These are phyloP conservation scores for Mycena latifolia DNA, from an alignment of 768 basidiomycete genomes.

Conservation along the genomic window DNA sequence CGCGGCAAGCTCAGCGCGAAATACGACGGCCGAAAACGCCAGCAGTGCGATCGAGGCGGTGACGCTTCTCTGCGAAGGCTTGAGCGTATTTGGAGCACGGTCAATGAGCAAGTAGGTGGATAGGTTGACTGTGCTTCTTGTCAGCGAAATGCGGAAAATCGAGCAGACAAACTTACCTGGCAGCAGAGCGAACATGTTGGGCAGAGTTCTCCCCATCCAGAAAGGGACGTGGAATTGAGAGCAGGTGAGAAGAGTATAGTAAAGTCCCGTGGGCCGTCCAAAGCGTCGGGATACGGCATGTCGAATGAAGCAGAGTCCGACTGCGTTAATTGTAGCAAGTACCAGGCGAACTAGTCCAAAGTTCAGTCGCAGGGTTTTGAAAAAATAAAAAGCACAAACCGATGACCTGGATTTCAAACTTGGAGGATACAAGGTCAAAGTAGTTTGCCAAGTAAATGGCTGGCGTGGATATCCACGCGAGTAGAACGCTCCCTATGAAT, in stretches of 20 bases:
- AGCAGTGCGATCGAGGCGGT: conserved; percentile 68
- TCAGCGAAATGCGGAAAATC: not conserved
- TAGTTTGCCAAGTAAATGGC: conserved; percentile 55
- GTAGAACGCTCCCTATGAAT: conserved; percentile 81
- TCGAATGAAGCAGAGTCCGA: conserved; percentile 72
- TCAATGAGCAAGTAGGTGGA: conserved; percentile 63
- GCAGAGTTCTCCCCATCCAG: conserved; percentile 94
- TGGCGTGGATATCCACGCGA: conserved; percentile 71
- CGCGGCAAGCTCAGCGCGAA: conserved; percentile 84
- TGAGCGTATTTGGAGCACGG: conserved; percentile 53
- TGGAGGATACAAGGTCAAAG: conserved; percentile 61
- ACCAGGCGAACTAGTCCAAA: conserved; percentile 73
- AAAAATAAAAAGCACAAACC: conserved; percentile 56
- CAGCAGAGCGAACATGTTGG: conserved; percentile 92
- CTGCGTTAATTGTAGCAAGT: conserved; percentile 74
- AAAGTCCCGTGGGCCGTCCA: conserved; percentile 65
- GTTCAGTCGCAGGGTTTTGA: conserved; percentile 1
- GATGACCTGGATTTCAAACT: conserved; percentile 78
- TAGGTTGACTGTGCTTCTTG: conserved; percentile 63
- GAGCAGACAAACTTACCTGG: conserved; percentile 65
- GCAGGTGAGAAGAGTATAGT: conserved; percentile 77
- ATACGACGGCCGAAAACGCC: conserved; percentile 74
- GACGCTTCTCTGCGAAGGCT: conserved; percentile 50
- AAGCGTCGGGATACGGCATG: conserved; percentile 74
- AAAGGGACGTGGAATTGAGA: conserved; percentile 94